phyloP scores from a whole-genome alignment of 495 filamentous ascomycete species.

The Aspergillus cavernicola region DNA sequence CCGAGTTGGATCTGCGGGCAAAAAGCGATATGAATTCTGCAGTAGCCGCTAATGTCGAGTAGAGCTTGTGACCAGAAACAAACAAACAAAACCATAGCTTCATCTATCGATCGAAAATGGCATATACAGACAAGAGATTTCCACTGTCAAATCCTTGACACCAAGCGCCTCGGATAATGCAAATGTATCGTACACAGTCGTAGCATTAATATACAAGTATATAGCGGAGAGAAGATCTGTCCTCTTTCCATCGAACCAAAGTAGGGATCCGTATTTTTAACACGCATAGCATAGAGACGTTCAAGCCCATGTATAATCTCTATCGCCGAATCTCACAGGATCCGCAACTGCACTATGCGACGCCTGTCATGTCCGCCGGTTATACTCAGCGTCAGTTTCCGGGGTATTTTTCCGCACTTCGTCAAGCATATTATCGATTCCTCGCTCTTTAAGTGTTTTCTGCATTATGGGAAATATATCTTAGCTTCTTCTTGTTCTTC shows the following conservation, averaged over 20 bases:
- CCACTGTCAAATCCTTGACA: neutral
- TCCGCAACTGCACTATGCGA: no score
- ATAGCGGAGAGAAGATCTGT: neutral
- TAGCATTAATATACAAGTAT: slow-evolving; percentile 1
- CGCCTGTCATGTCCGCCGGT: slow-evolving; percentile 45
- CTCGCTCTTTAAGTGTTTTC: slow-evolving; percentile 76
- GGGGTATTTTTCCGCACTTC: slow-evolving; percentile 78
- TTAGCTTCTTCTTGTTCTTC: neutral
- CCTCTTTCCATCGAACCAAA: neutral
- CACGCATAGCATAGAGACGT: no score
- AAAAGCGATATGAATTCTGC: no score
- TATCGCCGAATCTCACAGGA: no score
- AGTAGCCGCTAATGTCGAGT: no score
- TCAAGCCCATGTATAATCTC: no score
- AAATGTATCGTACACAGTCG: slow-evolving; percentile 8
- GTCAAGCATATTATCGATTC: slow-evolving; percentile 81
- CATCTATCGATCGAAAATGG: neutral
- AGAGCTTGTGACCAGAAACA: no score
- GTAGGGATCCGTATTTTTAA: no score
- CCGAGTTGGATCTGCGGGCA: no score
- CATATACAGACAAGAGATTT: neutral
- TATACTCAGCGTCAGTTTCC: slow-evolving; percentile 72
- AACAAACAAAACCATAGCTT: neutral
- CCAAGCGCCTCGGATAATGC: slow-evolving; percentile 3
- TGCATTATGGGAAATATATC: slow-evolving; percentile 28